Percentiles rank a stretch among this genome's conserved stretches.
Evolutionary conservation across 257 asterid species (phyloP).

Genomic region (Fraxinus cuspidata): DNA sequence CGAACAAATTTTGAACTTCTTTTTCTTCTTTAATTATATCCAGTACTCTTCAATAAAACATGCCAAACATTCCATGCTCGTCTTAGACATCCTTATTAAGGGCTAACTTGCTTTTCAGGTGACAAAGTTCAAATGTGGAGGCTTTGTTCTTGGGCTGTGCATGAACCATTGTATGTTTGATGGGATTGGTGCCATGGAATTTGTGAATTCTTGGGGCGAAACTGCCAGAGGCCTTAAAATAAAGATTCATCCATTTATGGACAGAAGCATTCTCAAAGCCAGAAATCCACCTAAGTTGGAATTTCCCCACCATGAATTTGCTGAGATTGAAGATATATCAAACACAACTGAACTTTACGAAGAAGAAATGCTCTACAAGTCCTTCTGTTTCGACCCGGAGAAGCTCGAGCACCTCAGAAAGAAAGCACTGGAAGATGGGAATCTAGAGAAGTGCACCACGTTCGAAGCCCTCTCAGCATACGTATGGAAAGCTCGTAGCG

Average conservation of each 20-base stretch:
- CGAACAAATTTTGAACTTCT: background rate
- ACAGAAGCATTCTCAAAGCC: slow-evolving; percentile 20
- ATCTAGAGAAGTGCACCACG: slow-evolving; percentile 13
- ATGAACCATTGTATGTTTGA: slow-evolving; percentile 26
- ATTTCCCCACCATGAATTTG: slow-evolving; percentile 24
- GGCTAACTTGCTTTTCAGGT: slow-evolving; percentile 15
- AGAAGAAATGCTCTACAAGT: slow-evolving; percentile 6
- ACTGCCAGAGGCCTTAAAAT: slow-evolving; percentile 24
- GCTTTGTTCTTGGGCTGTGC: slow-evolving; percentile 26
- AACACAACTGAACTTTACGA: slow-evolving; percentile 12
- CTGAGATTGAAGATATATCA: slow-evolving; percentile 28
- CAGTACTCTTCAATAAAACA: background rate
- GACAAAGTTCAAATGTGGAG: slow-evolving; percentile 32
- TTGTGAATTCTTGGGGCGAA: slow-evolving; percentile 33
- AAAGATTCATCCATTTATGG: slow-evolving; percentile 22
- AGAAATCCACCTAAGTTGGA: slow-evolving; percentile 21
- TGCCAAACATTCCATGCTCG: background rate
- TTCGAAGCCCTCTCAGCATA: slow-evolving; percentile 26
- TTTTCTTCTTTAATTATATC: background rate
- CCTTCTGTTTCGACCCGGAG: slow-evolving; percentile 10
- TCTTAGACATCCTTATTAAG: background rate
- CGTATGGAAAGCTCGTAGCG: slow-evolving; percentile 21
- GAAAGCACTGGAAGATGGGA: background rate
- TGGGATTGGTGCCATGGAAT: slow-evolving; percentile 28
- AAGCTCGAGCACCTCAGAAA: background rate